Evolutionary conservation across 2,329 filamentous ascomycete species (phyloP).

Genomic region (Penicillium italicum): DNA sequence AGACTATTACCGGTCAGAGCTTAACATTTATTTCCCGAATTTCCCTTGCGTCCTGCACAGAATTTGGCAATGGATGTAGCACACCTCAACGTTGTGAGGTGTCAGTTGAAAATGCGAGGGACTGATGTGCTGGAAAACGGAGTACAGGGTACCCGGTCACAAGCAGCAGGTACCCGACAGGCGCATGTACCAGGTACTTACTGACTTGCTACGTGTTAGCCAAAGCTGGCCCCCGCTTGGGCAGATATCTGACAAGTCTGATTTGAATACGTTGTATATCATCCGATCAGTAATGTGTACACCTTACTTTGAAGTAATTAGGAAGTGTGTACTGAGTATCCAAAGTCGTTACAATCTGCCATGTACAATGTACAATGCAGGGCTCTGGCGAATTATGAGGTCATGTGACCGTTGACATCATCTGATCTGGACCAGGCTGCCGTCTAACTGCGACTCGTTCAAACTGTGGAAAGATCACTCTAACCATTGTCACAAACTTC

Average conservation of each 20-base stretch:
- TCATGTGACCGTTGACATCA: conserved; percentile 18
- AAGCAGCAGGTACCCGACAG: background rate
- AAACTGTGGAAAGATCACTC: background rate
- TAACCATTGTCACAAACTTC: background rate
- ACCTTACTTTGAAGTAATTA: background rate
- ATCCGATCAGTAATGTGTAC: background rate
- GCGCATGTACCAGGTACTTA: conserved; percentile 5
- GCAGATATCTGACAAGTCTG: background rate
- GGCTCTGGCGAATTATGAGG: background rate
- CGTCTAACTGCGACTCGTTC: conserved; percentile 4
- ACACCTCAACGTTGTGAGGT: conserved; percentile 7
- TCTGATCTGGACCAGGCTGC: conserved; percentile 15
- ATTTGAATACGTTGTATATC: background rate
- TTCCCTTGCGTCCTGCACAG: conserved; percentile 14
- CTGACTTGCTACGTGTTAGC: background rate
- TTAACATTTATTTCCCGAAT: conserved; percentile 5
- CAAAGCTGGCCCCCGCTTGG: background rate
- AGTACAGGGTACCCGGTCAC: background rate
- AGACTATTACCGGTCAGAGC: background rate
- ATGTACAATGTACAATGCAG: background rate
- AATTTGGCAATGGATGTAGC: background rate
- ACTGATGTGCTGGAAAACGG: background rate
- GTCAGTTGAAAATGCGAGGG: conserved; percentile 12
- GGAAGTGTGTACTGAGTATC: background rate
- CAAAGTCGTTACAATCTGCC: background rate